A percentile compares a stretch with the other conserved stretches of the same genome.
These are phyloP conservation scores for Ramaria rubella DNA, from an alignment of 768 basidiomycete genomes.

Conservation along the genomic window DNA sequence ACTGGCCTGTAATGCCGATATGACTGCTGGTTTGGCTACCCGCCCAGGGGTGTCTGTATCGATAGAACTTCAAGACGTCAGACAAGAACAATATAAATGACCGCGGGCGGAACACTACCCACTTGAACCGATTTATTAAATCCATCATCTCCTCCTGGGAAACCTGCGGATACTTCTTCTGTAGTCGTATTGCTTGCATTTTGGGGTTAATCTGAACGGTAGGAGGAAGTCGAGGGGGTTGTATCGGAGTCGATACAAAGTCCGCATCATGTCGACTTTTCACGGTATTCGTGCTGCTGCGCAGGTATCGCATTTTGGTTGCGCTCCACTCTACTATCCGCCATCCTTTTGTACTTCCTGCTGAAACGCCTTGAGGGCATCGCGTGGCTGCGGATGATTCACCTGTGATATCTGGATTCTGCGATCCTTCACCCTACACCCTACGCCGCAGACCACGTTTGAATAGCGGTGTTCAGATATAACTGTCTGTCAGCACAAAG, in stretches of 20 bases:
- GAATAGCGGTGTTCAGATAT: too few relatives aligned
- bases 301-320: constrained; percentile 6
- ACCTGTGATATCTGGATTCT: too few relatives aligned
- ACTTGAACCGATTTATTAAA: constrained; percentile 96
- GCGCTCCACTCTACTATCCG: neutral
- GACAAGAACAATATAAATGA: neutral
- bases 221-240: neutral
- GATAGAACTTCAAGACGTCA: constrained; percentile 45
- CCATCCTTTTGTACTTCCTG: neutral
- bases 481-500: too few relatives aligned
- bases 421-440: too few relatives aligned
- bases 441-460: too few relatives aligned
- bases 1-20: constrained; percentile 68
- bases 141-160: constrained; percentile 91
- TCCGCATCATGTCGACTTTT: constrained; percentile 4
- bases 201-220: constrained; percentile 4
- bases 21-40: constrained; percentile 73
- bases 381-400: neutral
- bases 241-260: constrained; percentile 3
- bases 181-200: constrained; percentile 82
- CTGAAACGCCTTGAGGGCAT: neutral
- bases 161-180: constrained; percentile 90
- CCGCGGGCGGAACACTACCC: constrained; percentile 35
- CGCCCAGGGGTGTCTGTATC: constrained; percentile 76
- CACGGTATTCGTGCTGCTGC: neutral